Evolutionary conservation across 2,329 filamentous ascomycete genomes (phyloP).

Genomic region (Talaromyces verruculosus): DNA sequence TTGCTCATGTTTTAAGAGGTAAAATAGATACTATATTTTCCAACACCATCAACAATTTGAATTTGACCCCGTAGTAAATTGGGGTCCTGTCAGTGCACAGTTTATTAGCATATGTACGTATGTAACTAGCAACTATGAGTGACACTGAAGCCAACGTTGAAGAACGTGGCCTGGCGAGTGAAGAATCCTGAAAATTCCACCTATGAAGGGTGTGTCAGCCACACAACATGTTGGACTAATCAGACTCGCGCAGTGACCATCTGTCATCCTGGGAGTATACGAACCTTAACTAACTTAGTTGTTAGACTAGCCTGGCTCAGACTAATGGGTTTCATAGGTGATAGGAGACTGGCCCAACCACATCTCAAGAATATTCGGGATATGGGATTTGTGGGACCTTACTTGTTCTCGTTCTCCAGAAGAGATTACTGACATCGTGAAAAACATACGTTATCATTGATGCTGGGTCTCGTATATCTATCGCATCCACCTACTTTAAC

Average conservation of each 20-base stretch:
- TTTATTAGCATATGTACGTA: not conserved
- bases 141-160: not conserved
- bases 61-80: not conserved
- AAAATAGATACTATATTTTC: not conserved
- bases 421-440: not conserved
- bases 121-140: not conserved
- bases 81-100: not conserved
- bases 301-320: not conserved
- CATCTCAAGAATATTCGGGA: too few relatives aligned
- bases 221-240: not conserved
- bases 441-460: not conserved
- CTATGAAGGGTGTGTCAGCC: not conserved
- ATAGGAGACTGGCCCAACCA: not conserved
- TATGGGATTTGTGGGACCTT: too few relatives aligned
- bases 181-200: not conserved
- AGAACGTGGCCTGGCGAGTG: not conserved
- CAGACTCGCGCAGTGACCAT: not conserved
- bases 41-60: too few relatives aligned
- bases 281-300: not conserved
- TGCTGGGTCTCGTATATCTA: not conserved
- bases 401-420: not conserved
- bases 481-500: too few relatives aligned
- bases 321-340: not conserved
- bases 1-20: not conserved
- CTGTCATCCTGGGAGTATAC: not conserved